Percentiles rank a stretch among this genome's conserved stretches.
Conservation (phyloP, 1,284 basidiomycete genomes). For the Leccinum griseonigrum region DNA sequence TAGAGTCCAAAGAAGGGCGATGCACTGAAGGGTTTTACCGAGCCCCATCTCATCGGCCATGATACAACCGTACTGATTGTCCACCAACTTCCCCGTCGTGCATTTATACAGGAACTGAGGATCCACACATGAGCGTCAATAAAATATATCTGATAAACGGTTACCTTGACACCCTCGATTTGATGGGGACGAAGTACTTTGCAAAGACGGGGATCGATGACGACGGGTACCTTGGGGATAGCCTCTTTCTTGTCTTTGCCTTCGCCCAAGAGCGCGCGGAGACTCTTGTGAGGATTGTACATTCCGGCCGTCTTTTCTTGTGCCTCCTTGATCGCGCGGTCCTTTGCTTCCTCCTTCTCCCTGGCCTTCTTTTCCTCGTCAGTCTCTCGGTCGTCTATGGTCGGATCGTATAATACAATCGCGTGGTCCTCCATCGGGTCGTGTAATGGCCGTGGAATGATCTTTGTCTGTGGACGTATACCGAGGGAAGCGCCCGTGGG, state of each 20-base stretch:
- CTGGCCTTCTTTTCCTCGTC: conserved; percentile 76
- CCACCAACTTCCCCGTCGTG: conserved; percentile 89
- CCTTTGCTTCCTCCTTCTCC: conserved; percentile 68
- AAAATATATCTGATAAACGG: conserved; percentile 3
- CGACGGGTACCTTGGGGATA: conserved; percentile 87
- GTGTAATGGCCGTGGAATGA: conserved; percentile 89
- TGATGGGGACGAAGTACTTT: conserved; percentile 97
- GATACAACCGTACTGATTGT: conserved; percentile 95
- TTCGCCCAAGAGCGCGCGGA: conserved; percentile 82
- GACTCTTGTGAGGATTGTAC: conserved; percentile 90
- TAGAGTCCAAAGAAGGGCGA: conserved; percentile 95
- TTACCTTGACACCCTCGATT: conserved; percentile 95
- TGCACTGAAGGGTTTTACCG: conserved; percentile 96
- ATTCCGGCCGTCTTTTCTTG: conserved; percentile 65
- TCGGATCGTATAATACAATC: conserved; percentile 97
- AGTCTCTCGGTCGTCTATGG: conserved; percentile 88
- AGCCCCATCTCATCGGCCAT: conserved; percentile 99
- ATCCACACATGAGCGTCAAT: conserved; percentile 14
- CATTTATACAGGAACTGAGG: conserved; percentile 90
- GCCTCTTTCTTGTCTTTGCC: conserved; percentile 65
- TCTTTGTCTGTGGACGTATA: conserved; percentile 77
- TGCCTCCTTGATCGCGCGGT: conserved; percentile 62
- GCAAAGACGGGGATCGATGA: conserved; percentile 86
- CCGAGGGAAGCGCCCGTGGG: conserved; percentile 81
- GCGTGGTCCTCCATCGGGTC: conserved; percentile 98